Conservation (phyloP, 2,329 filamentous ascomycete genomes). For the Ambrosiella beaveri region DNA sequence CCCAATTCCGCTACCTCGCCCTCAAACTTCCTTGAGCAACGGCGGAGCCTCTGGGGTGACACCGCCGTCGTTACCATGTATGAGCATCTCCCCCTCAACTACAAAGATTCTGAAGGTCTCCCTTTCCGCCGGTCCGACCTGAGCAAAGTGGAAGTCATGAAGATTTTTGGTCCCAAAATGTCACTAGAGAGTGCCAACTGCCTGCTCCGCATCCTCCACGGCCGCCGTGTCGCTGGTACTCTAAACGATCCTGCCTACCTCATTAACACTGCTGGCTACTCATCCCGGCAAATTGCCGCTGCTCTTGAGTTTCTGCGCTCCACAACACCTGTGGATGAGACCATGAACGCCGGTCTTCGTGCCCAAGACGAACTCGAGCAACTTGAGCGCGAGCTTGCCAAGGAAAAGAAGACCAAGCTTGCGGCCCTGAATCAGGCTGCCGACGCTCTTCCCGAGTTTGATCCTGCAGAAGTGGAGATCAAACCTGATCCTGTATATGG, state of each 20-base stretch:
- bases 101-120: conserved; percentile 38
- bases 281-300: conserved; percentile 23
- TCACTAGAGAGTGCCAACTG: conserved; percentile 30
- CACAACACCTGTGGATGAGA: conserved; percentile 39
- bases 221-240: conserved; percentile 45
- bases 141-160: conserved; percentile 26
- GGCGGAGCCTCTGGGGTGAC: conserved; percentile 12
- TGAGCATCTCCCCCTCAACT: conserved; percentile 38
- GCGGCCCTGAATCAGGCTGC: conserved; percentile 11
- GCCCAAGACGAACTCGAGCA: conserved; percentile 44
- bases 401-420: conserved; percentile 14
- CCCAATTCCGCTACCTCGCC: neutral
- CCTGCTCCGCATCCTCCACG: conserved; percentile 41
- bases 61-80: conserved; percentile 31
- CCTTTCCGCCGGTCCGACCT: conserved; percentile 35
- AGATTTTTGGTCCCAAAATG: conserved; percentile 34
- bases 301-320: conserved; percentile 39
- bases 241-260: conserved; percentile 39
- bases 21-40: neutral
- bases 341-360: conserved; percentile 40
- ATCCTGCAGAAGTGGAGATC: conserved; percentile 14
- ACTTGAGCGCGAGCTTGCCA: conserved; percentile 26
- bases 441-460: conserved; percentile 15
- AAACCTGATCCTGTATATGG: conserved; percentile 38
- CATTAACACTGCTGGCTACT: conserved; percentile 30